These are phyloP conservation scores for Populus hybrid DNA, from an alignment of 441 rosid genomes.

Conservation along the genomic window DNA sequence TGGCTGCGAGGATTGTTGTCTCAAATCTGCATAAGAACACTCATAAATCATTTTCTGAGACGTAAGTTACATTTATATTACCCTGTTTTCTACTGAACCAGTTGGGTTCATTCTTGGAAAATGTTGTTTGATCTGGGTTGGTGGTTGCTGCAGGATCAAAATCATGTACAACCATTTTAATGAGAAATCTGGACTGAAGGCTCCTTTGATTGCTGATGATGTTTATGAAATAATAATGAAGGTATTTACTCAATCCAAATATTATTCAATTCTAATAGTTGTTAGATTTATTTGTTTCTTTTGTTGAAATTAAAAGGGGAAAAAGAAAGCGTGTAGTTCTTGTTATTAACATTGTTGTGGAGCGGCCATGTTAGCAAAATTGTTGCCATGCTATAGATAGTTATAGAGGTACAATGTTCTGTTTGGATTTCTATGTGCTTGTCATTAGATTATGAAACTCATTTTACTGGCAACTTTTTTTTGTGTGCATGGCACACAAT, in stretches of 20 bases:
- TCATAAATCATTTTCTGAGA: constrained; percentile 76
- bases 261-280: not conserved
- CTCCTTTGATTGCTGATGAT: constrained; percentile 85
- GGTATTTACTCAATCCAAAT: constrained; percentile 35
- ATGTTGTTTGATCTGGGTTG: not conserved
- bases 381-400: too few species aligned
- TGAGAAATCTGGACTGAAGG: constrained; percentile 63
- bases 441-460: too few species aligned
- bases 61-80: constrained; percentile 42
- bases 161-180: constrained; percentile 72
- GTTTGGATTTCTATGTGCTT: too few species aligned
- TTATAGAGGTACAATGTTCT: too few species aligned
- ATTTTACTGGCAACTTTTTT: too few species aligned
- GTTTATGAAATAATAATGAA: constrained; percentile 74
- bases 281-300: not conserved
- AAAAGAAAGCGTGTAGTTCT: not conserved
- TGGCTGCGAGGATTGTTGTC: constrained; percentile 92
- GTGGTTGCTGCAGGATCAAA: constrained; percentile 50
- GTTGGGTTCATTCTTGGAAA: not conserved
- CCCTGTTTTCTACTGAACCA: not conserved
- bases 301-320: not conserved
- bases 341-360: not conserved
- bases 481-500: too few species aligned
- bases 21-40: constrained; percentile 93
- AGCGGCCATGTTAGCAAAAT: not conserved